A percentile compares a stretch with the other conserved stretches of the same genome.
These are phyloP conservation scores for Camptophora hylomeconis DNA, from an alignment of 2,329 filamentous ascomycete genomes.

Conservation along the genomic window DNA sequence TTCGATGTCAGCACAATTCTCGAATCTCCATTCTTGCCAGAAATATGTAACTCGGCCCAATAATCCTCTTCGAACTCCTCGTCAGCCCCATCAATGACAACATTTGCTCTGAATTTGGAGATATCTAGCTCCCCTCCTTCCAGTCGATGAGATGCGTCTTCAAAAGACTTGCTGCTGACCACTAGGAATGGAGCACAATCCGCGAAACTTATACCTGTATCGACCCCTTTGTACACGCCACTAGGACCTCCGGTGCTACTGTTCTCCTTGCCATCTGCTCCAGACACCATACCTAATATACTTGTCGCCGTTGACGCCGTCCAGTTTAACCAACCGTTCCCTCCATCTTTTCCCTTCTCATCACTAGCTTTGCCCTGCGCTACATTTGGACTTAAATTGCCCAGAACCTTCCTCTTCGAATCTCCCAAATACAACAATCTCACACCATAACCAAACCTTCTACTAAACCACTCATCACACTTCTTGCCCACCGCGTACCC, in stretches of 20 bases:
- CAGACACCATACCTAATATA: constrained; percentile 7
- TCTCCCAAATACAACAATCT: constrained; percentile 53
- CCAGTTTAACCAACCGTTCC: constrained; percentile 5
- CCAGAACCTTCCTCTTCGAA: constrained; percentile 47
- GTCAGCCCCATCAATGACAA: constrained; percentile 49
- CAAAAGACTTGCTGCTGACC: constrained; percentile 55
- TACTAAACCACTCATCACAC: constrained; percentile 55
- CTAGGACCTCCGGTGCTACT: too few species aligned
- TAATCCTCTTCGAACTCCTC: constrained; percentile 57
- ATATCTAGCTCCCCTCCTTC: constrained; percentile 43
- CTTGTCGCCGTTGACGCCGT: constrained; percentile 7
- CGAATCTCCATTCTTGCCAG: constrained; percentile 7
- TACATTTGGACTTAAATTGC: constrained; percentile 39
- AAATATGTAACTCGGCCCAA: constrained; percentile 49
- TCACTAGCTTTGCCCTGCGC: constrained; percentile 1
- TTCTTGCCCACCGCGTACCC: constrained; percentile 50
- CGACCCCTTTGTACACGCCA: constrained; percentile 19
- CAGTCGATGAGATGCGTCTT: constrained; percentile 36
- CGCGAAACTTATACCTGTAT: constrained; percentile 52
- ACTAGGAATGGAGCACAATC: constrained; percentile 67
- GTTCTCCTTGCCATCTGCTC: constrained; percentile 4
- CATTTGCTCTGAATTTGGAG: constrained; percentile 59
- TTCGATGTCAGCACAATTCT: constrained; percentile 52
- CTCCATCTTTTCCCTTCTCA: neutral
- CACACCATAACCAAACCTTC: constrained; percentile 49